These are phyloP conservation scores for Kuraishia cidri DNA, from an alignment of 805 yeast species.

Conservation along the genomic window DNA sequence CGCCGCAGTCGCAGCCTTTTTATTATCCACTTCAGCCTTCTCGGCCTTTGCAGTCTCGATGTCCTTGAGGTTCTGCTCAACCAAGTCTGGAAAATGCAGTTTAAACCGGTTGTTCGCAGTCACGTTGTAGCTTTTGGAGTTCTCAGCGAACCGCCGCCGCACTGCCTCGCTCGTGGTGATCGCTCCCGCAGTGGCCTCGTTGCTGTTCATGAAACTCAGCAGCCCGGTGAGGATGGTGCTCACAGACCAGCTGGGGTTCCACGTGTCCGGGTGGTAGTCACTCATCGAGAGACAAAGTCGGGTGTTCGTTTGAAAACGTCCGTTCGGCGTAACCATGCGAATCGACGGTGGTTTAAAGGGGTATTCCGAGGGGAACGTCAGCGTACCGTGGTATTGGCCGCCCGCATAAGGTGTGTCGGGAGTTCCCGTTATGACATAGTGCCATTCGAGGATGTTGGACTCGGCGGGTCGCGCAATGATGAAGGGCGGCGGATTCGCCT, in stretches of 20 bases:
- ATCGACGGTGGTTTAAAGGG: conserved; percentile 92
- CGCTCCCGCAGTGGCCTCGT: conserved; percentile 80
- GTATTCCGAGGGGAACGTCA: conserved; percentile 74
- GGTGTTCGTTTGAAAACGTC: conserved; percentile 74
- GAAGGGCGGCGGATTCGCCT: conserved; percentile 77
- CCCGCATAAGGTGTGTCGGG: conserved; percentile 79
- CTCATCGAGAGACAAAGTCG: conserved; percentile 87
- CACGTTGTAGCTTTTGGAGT: conserved; percentile 53
- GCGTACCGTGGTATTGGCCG: conserved; percentile 88
- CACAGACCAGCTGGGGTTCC: conserved; percentile 98
- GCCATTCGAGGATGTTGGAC: conserved; percentile 86
- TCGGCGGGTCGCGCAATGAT: conserved; percentile 84
- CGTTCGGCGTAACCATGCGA: conserved; percentile 83
- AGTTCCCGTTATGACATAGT: conserved; percentile 86
- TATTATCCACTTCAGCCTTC: conserved; percentile 3
- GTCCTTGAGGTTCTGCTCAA: conserved; percentile 29
- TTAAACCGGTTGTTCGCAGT: conserved; percentile 47
- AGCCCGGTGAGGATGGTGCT: conserved; percentile 81
- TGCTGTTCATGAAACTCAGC: conserved; percentile 86
- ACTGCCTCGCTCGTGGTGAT: conserved; percentile 53
- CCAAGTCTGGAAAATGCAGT: conserved; percentile 55
- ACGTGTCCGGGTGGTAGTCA: conserved; percentile 87
- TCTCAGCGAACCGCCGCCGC: conserved; percentile 47
- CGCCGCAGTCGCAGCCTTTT: conserved; percentile 12
- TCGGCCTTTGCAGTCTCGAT: conserved; percentile 13